phyloP scores from a whole-genome alignment of 345 rosid species.

The Hirschfeldia incana region DNA sequence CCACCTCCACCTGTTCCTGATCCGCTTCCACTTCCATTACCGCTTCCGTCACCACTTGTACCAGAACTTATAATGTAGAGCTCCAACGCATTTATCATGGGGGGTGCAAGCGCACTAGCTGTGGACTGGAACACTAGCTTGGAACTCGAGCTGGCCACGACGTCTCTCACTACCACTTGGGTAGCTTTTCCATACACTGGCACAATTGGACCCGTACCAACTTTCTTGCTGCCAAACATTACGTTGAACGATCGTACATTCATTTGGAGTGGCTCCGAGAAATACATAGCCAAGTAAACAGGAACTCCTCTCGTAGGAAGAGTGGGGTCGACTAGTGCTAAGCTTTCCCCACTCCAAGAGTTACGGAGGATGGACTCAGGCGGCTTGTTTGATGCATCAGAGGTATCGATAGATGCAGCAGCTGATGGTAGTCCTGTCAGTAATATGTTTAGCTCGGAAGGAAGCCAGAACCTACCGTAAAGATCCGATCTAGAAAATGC shows the following conservation, averaged over 20 bases:
- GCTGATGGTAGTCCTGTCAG: background rate
- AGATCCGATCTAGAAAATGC: slow-evolving; percentile 13
- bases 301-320: slow-evolving; percentile 20
- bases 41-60: background rate
- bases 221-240: slow-evolving; percentile 10
- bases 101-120: background rate
- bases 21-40: background rate
- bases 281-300: slow-evolving; percentile 34
- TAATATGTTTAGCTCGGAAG: background rate
- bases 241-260: slow-evolving; percentile 21
- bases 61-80: slow-evolving; percentile 30
- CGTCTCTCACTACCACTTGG: slow-evolving; percentile 27
- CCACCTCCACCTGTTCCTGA: background rate
- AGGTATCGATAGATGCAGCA: slow-evolving; percentile 17
- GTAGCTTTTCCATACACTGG: slow-evolving; percentile 14
- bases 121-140: background rate
- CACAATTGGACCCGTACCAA: background rate
- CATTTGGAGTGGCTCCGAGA: slow-evolving; percentile 4
- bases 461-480: slow-evolving; percentile 24
- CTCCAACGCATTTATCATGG: slow-evolving; percentile 30
- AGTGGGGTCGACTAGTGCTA: background rate
- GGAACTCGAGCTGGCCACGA: slow-evolving; percentile 15
- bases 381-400: slow-evolving; percentile 33
- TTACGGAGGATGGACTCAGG: slow-evolving; percentile 13
- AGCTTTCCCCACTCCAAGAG: background rate